A percentile compares a stretch with the other conserved stretches of the same genome.
Conservation (phyloP, 805 yeast genomes). For the Hagleromyces aurorensis region DNA sequence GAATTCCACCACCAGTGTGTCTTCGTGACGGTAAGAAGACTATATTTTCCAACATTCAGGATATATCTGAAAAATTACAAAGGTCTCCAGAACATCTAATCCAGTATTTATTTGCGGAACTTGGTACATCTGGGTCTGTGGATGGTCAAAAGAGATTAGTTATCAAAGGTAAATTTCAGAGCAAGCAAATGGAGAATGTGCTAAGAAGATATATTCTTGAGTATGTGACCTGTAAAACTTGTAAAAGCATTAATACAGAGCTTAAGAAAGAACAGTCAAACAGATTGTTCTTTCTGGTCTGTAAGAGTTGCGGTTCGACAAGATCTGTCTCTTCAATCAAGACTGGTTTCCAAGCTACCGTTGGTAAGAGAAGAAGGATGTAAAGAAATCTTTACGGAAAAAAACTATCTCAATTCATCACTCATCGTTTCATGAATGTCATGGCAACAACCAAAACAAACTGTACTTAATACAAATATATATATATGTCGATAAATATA, state of each 20-base stretch:
- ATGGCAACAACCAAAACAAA: no score
- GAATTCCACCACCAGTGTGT: slow-evolving; percentile 96
- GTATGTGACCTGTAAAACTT: slow-evolving; percentile 97
- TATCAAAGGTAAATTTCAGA: slow-evolving; percentile 96
- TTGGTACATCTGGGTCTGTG: slow-evolving; percentile 98
- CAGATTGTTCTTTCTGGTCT: slow-evolving; percentile 94
- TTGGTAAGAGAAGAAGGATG: slow-evolving; percentile 78
- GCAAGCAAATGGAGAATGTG: slow-evolving; percentile 94
- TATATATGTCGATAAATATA: no score
- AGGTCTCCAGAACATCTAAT: slow-evolving; percentile 96
- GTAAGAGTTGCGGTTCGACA: slow-evolving; percentile 96
- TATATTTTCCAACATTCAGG: slow-evolving; percentile 91
- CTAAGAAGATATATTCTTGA: slow-evolving; percentile 94
- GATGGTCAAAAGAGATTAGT: slow-evolving; percentile 97
- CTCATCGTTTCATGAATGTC: no score
- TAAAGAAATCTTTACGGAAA: no score
- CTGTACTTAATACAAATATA: no score
- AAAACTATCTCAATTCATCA: no score
- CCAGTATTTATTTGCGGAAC: slow-evolving; percentile 93
- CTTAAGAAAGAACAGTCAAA: slow-evolving; percentile 91
- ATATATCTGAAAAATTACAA: slow-evolving; percentile 86
- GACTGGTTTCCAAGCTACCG: slow-evolving; percentile 99
- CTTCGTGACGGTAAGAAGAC: slow-evolving; percentile 98
- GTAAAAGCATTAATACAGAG: slow-evolving; percentile 95
- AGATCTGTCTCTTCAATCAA: slow-evolving; percentile 95